Percentiles rank a stretch among this genome's conserved stretches.
These are phyloP conservation scores for Fonsecaea pedrosoi DNA, from an alignment of 2,329 filamentous ascomycete species.

Conservation along the genomic window DNA sequence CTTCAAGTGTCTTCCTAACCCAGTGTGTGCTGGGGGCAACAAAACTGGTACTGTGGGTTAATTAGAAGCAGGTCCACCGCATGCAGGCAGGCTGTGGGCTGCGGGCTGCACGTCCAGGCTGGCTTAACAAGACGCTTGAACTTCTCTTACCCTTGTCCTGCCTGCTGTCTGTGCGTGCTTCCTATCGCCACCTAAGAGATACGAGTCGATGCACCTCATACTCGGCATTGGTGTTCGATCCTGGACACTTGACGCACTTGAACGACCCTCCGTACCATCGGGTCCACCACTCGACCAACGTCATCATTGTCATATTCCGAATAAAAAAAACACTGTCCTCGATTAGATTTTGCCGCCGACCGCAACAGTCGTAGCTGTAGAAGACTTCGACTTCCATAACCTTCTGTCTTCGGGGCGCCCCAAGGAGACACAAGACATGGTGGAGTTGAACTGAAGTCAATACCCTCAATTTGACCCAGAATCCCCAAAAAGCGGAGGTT, in stretches of 20 bases:
- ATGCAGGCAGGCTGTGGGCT: slow-evolving; percentile 2
- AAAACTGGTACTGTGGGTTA: background rate
- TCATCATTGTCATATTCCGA: background rate
- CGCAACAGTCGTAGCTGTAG: background rate
- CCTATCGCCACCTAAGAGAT: background rate
- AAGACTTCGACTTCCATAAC: background rate
- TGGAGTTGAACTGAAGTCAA: background rate
- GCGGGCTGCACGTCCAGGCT: background rate
- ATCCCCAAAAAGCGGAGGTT: background rate
- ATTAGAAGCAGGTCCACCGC: background rate
- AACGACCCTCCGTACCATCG: background rate
- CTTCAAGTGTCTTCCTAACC: background rate
- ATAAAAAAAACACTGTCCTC: background rate
- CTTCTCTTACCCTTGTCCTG: background rate
- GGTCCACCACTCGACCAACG: background rate
- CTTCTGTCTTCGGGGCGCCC: background rate
- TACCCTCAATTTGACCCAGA: background rate
- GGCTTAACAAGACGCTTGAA: background rate
- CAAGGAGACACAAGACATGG: background rate
- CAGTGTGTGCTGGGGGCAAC: background rate
- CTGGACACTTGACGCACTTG: background rate
- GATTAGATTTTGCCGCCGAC: background rate
- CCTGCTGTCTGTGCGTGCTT: background rate
- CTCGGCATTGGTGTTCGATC: background rate
- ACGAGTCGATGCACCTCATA: background rate